Conservation (phyloP, 1,139 yeast species). For the Magnusiomyces suaveolens region DNA sequence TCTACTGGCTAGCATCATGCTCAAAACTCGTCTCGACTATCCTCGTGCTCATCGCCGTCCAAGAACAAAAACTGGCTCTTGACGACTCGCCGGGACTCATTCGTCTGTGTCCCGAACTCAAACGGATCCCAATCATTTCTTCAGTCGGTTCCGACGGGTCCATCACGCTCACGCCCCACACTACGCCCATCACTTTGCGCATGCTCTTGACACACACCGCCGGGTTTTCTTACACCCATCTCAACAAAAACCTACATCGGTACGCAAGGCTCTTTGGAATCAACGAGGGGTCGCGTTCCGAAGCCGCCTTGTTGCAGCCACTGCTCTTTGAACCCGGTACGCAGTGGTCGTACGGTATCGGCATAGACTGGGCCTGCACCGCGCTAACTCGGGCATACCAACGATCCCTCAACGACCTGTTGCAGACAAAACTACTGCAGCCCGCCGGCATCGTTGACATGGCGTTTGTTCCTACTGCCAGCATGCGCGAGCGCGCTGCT, state of each 20-base stretch:
- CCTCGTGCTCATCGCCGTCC: conserved; percentile 40
- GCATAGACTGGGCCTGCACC: conserved; percentile 46
- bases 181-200: conserved; percentile 36
- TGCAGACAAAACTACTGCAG: conserved; percentile 1
- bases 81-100: conserved; percentile 30
- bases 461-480: conserved; percentile 1
- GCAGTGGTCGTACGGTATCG: conserved; percentile 42
- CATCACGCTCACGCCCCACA: conserved; percentile 28
- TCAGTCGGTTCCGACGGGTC: conserved; percentile 36
- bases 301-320: conserved; percentile 30
- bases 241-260: conserved; percentile 23
- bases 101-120: conserved; percentile 37
- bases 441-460: conserved; percentile 5
- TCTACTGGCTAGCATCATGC: conserved; percentile 38
- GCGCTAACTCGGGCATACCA: conserved; percentile 27
- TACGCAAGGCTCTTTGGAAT: conserved; percentile 7
- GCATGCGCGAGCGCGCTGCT: conserved; percentile 3
- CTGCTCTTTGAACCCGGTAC: conserved; percentile 47
- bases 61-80: conserved; percentile 36
- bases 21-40: conserved; percentile 42
- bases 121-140: conserved; percentile 7
- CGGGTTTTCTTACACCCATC: conserved; percentile 21
- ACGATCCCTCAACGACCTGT: neutral
- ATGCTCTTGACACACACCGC: conserved; percentile 43
- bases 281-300: conserved; percentile 10